A percentile compares a stretch with the other conserved stretches of the same genome.
Evolutionary conservation across 2,329 filamentous ascomycete genomes (phyloP).

Genomic region (Colletotrichum sp.): DNA sequence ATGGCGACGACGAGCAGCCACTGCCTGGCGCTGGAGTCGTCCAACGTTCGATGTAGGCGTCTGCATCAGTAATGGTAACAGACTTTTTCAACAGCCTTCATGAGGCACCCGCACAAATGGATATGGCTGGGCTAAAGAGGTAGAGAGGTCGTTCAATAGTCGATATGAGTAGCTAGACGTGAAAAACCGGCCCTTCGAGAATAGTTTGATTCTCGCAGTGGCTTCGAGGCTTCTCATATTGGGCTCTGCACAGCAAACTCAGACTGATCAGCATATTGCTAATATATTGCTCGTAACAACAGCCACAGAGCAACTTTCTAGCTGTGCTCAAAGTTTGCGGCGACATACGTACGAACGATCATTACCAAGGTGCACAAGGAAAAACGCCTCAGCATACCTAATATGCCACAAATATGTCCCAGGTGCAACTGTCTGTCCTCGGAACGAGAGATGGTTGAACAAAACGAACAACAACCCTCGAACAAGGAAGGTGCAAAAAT

Average conservation of each 20-base stretch:
- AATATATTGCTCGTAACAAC: not conserved
- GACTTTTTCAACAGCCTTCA: too few relatives aligned
- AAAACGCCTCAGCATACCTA: not conserved
- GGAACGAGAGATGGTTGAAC: not conserved
- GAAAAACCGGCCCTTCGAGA: not conserved
- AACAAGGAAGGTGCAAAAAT: not conserved
- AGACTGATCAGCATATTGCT: not conserved
- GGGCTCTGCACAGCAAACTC: not conserved
- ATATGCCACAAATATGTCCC: not conserved
- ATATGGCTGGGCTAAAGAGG: too few relatives aligned
- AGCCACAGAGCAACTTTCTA: not conserved
- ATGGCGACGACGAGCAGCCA: not conserved
- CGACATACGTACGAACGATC: not conserved
- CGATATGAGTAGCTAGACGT: not conserved
- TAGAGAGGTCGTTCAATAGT: not conserved
- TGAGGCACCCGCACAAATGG: too few relatives aligned
- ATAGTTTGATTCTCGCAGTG: not conserved
- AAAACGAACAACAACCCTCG: not conserved
- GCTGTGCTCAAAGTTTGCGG: not conserved
- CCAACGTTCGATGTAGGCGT: too few relatives aligned
- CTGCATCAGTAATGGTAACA: too few relatives aligned
- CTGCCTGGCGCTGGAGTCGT: not conserved
- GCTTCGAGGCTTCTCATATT: not conserved
- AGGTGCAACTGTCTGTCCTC: not conserved
- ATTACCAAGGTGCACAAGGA: not conserved